Evolutionary conservation across 208 protist species (phyloP), one percentile per base, ranked within the genome.

Genomic region (Angomonas deanei): DNA sequence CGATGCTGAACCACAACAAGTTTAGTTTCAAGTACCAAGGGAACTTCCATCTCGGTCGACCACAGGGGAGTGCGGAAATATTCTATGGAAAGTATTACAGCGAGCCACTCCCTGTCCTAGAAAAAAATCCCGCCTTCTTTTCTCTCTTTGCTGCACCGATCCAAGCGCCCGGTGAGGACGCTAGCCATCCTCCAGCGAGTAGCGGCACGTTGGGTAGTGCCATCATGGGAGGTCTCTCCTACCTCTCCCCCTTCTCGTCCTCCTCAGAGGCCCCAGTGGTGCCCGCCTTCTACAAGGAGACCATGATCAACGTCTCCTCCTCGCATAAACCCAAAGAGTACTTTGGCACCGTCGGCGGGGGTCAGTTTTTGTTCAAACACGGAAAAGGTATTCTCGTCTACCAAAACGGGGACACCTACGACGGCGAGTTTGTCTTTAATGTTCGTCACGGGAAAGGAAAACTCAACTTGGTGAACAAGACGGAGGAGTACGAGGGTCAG

Each of bases 11-110:
- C 42, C 42, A 50, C 42, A 3, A 50, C 15, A 13, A 23, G 15
- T 50, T 50, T n/a, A 72, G 11, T 68, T 95, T 89, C 72, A 86
- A 78, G 32, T 95, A 96, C 52, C 78, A 95, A 15, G 92, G 92
- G 1, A 68, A 61, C 3, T 90, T 73, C 58, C 31, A 63, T n/a
- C 50, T 48, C 11, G 79, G 75, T 21, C 66, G 66, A 33, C 74
- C 78, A 65, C 70, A 84, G 30, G 83, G 83, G 11, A 42, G 39
- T 1, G 79, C 79, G 3, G 13, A 39, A 48, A 78, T 90, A 39
- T 52, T 49, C 21, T 86, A 80, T 46, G 32, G 27, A 2, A 72
- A 76, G 34, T 48, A 42, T 39, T 73, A 68, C 54, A 34, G 59
- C 15, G 73, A 79, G 36, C 38, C 21, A 6, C 34, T 70, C 17